Base-by-base conservation (phyloP, 371 early-diverging fungal genomes). In the Chytridiales sp. region DNA sequence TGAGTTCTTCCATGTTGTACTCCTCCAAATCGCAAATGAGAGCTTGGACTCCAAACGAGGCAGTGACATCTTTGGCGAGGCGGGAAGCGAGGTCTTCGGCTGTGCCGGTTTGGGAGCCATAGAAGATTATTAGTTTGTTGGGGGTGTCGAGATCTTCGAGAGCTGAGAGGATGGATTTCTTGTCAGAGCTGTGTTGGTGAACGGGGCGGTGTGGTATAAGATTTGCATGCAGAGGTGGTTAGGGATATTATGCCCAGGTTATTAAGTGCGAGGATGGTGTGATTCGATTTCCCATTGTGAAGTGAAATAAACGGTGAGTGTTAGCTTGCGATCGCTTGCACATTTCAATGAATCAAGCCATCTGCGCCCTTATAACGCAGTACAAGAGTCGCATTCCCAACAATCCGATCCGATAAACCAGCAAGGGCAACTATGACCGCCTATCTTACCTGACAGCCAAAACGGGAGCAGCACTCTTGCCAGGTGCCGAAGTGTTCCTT, bases 91-190 rank as follows among this genome's bases (percentile, higher is more conserved):
- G 89, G 65, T 95, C 97, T 74, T 98, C 95, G 22, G 97, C 98
- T 31, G 94, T 94, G 46, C 97, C 97, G 19, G 95, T 95, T 79
- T 97, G 97, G 42, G 94, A 94, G 39, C 95, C 95, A 70, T 90
- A 97, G 70, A 95, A 91, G 44, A 90, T 75, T 48, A 92, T 84
- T 11, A 69, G 50, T 31, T 67, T 64, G 57, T 62, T 60, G 29
- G 57, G 43, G 39, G 43, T 50, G 21, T 61, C 55, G 22, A 60
- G 19, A 19, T 47, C 43, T 4, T 32, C 47, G 24, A 72, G 59
- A 24, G 67, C 60, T 47, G 43, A 59, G 22, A 66, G 21, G 62
- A 75, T 55, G 47, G 76, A 72, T 55, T 75, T 72, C 56, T 72
- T 75, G 34, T 65, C 70, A 26, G 8, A 3, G 21, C 38, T 48